These are phyloP conservation scores for Vitis cinerea DNA, from an alignment of 164 flowering plant species.

Conservation along the genomic window DNA sequence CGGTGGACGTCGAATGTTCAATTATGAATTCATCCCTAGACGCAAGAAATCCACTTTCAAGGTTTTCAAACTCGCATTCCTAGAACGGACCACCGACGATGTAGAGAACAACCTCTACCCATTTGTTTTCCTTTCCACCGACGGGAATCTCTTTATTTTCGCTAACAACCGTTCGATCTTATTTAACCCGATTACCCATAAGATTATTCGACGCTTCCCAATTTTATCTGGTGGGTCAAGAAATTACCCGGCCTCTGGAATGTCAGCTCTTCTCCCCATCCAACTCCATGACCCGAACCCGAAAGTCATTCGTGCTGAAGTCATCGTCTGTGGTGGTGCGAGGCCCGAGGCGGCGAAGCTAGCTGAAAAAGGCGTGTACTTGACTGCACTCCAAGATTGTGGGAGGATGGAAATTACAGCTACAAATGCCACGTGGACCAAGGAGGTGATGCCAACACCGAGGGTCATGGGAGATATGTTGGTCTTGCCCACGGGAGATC, in stretches of 20 bases:
- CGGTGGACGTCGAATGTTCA: conserved; percentile 62
- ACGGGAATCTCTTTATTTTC: conserved; percentile 69
- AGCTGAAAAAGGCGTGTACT: not conserved
- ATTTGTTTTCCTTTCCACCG: conserved; percentile 55
- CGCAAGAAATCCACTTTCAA: conserved; percentile 9
- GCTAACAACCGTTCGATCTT: conserved; percentile 66
- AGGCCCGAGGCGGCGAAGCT: conserved; percentile 9
- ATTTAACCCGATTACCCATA: conserved; percentile 30
- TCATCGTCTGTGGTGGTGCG: conserved; percentile 63
- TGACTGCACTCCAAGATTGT: conserved; percentile 42
- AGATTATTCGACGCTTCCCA: conserved; percentile 39
- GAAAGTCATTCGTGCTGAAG: conserved; percentile 27
- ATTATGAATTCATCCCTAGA: conserved; percentile 56
- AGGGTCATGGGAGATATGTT: conserved; percentile 65
- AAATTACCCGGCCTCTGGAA: conserved; percentile 62
- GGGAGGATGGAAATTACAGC: conserved; percentile 39
- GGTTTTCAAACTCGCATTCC: conserved; percentile 29
- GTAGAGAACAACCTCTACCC: conserved; percentile 80
- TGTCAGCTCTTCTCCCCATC: conserved; percentile 62
- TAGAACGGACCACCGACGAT: conserved; percentile 44
- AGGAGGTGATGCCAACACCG: conserved; percentile 53
- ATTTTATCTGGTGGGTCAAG: conserved; percentile 54
- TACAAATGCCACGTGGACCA: conserved; percentile 40
- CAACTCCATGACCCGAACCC: conserved; percentile 7
- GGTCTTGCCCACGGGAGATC: conserved; percentile 48